Conservation (phyloP, 495 filamentous ascomycete species). For the Penicillium ochrochloron region DNA sequence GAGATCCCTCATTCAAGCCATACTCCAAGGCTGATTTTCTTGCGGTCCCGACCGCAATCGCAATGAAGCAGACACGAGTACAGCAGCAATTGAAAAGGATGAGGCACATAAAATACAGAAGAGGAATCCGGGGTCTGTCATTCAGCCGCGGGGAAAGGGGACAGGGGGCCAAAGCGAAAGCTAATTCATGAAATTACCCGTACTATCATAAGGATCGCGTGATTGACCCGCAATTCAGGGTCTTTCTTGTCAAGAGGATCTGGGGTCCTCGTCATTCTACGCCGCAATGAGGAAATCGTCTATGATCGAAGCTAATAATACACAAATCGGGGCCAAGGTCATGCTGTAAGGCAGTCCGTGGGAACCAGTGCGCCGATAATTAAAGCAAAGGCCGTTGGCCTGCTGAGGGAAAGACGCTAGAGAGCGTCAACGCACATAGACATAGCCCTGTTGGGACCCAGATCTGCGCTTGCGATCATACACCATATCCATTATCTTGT, state of each 20-base stretch:
- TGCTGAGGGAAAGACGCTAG: neutral
- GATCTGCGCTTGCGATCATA: neutral
- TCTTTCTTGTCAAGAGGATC: neutral
- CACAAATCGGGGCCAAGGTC: neutral
- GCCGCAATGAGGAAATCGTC: neutral
- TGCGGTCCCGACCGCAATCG: no score
- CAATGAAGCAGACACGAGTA: no score
- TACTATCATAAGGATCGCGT: neutral
- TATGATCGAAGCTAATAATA: neutral
- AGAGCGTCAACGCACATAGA: neutral
- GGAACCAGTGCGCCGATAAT: neutral
- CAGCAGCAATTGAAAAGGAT: no score
- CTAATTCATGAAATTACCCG: neutral
- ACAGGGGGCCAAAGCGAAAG: neutral
- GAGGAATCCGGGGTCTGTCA: neutral
- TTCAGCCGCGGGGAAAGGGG: neutral
- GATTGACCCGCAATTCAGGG: conserved; percentile 3
- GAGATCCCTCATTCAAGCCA: neutral
- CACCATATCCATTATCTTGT: no score
- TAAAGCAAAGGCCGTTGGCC: neutral
- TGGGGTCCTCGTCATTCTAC: neutral
- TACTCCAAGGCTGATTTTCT: neutral
- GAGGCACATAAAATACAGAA: neutral
- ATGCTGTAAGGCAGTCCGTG: neutral
- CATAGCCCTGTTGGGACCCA: neutral